Evolutionary conservation across 306 rosid genomes (phyloP).

Genomic region (Cyclanthera cordifolia): DNA sequence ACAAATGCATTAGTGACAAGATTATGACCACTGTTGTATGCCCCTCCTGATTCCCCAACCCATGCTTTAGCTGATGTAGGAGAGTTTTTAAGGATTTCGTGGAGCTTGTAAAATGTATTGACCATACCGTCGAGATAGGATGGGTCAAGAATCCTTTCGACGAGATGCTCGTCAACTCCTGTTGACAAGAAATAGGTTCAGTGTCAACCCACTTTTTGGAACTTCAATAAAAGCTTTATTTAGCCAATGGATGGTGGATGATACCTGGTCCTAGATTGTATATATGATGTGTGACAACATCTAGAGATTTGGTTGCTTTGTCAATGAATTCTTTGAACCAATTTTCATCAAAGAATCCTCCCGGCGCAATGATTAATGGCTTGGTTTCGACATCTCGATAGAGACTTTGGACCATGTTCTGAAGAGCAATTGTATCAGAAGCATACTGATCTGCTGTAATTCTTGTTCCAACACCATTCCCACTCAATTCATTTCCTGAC

Average conservation of each 20-base stretch:
- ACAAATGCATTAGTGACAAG: constrained; percentile 77
- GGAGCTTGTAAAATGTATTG: constrained; percentile 45
- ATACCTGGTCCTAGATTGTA: constrained; percentile 89
- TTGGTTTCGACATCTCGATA: constrained; percentile 36
- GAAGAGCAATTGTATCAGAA: constrained; percentile 41
- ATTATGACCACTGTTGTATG: constrained; percentile 77
- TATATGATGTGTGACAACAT: constrained; percentile 67
- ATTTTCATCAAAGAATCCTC: constrained; percentile 67
- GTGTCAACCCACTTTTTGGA: neutral
- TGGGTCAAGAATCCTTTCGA: constrained; percentile 57
- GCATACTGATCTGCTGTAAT: constrained; percentile 60
- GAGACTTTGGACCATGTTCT: constrained; percentile 31
- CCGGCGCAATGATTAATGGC: constrained; percentile 77
- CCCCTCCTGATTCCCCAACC: constrained; percentile 99
- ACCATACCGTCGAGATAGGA: constrained; percentile 48
- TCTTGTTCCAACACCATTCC: constrained; percentile 63
- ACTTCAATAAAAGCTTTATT: neutral
- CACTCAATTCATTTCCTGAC: constrained; percentile 79
- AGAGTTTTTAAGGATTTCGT: constrained; percentile 33
- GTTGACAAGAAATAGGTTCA: constrained; percentile 1
- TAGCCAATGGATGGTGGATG: neutral
- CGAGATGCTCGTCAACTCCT: constrained; percentile 64
- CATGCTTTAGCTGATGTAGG: constrained; percentile 47
- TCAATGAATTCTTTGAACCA: constrained; percentile 56
- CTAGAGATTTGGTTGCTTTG: constrained; percentile 32